phyloP scores from a whole-genome alignment of 768 basidiomycete genomes.

The Polyporus arcularius region DNA sequence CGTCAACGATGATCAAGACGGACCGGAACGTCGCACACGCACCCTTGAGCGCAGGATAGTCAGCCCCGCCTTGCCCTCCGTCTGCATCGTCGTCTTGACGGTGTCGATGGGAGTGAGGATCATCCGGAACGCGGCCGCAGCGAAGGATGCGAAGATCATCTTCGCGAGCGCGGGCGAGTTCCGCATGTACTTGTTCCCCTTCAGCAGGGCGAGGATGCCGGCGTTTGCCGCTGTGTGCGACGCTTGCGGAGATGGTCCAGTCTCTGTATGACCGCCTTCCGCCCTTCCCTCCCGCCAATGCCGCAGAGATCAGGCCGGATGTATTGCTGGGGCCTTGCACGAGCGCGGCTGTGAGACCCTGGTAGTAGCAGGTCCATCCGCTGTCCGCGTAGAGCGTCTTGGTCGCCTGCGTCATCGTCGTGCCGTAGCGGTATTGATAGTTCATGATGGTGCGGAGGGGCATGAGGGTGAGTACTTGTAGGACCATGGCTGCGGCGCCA shows the following conservation, averaged over 20 bases:
- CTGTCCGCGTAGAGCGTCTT: conserved; percentile 75
- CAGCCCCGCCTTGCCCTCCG: conserved; percentile 76
- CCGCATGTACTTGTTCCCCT: conserved; percentile 72
- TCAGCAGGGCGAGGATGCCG: conserved; percentile 83
- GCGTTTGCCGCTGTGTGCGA: conserved; percentile 89
- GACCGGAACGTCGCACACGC: conserved; percentile 42
- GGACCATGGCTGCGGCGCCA: conserved; percentile 93
- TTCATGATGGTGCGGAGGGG: conserved; percentile 98
- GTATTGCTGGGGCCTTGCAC: conserved; percentile 90
- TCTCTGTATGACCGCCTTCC: no score
- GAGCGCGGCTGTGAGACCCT: conserved; percentile 83
- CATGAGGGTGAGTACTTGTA: conserved; percentile 92
- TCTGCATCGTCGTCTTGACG: conserved; percentile 93
- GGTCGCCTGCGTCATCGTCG: conserved; percentile 63
- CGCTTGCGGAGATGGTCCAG: no score
- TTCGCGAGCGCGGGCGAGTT: conserved; percentile 65
- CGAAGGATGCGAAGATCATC: conserved; percentile 75
- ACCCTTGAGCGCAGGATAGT: conserved; percentile 68
- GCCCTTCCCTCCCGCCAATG: no score
- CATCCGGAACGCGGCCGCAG: conserved; percentile 87
- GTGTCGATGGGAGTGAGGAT: conserved; percentile 93
- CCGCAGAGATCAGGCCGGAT: no score
- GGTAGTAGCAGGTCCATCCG: conserved; percentile 83
- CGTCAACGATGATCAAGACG: not conserved
- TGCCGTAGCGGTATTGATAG: conserved; percentile 92